A percentile compares a stretch with the other conserved stretches of the same genome.
Evolutionary conservation across 192 early-diverging fungal genomes (phyloP).

Genomic region (Coemansia sp.): DNA sequence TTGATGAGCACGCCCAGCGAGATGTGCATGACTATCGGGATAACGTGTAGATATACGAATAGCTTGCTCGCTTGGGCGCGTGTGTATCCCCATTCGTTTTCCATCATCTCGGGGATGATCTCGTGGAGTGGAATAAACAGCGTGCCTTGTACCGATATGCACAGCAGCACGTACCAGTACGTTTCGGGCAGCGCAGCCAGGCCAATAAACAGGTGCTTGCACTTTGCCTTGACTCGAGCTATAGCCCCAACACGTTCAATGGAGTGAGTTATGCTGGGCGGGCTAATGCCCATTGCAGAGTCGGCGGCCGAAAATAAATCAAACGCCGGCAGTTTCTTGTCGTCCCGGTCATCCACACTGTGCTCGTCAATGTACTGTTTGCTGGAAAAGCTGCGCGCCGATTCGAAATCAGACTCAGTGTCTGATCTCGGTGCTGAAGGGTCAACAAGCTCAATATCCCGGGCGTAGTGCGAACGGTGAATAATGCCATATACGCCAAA

Average conservation of each 20-base stretch:
- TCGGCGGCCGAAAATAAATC: background rate
- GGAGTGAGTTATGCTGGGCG: background rate
- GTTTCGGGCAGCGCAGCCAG: constrained; percentile 47
- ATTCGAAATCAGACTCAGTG: background rate
- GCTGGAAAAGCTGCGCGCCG: constrained; percentile 6
- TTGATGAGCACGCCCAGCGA: constrained; percentile 60
- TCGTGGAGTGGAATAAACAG: constrained; percentile 52
- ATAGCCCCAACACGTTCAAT: background rate
- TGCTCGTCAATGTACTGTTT: background rate
- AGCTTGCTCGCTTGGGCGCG: constrained; percentile 44
- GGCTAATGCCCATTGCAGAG: background rate
- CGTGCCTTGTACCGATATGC: constrained; percentile 49
- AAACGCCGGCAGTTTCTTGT: background rate
- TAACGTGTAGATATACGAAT: constrained; percentile 55
- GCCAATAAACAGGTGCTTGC: constrained; percentile 39
- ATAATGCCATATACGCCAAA: constrained; percentile 55
- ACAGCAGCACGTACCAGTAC: constrained; percentile 52
- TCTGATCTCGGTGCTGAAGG: background rate
- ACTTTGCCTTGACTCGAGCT: constrained; percentile 11
- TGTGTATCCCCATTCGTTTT: constrained; percentile 50
- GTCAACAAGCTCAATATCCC: constrained; percentile 18
- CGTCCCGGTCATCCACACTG: background rate
- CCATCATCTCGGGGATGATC: constrained; percentile 54
- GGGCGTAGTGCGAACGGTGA: constrained; percentile 50
- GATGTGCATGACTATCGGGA: constrained; percentile 59